Evolutionary conservation across 2,329 filamentous ascomycete species (phyloP).

Genomic region (Myotisia sp.): DNA sequence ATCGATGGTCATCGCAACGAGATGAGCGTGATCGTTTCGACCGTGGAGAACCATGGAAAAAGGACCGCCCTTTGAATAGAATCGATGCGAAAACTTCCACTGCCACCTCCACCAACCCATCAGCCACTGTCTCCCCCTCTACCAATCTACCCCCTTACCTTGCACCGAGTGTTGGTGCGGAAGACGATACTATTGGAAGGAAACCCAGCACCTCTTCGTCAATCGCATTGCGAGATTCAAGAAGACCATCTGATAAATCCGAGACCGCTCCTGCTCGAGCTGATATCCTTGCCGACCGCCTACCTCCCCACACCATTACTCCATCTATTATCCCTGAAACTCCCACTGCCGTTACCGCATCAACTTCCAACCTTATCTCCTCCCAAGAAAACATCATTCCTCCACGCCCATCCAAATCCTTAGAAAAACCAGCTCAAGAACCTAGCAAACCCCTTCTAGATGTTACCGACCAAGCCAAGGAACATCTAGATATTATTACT

Average conservation of each 20-base stretch:
- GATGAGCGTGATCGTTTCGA: conserved; percentile 18
- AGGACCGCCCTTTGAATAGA: conserved; percentile 23
- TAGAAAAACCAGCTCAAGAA: neutral
- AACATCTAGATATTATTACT: conserved; percentile 1
- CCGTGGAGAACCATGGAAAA: conserved; percentile 25
- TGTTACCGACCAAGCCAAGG: neutral
- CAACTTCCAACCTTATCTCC: neutral
- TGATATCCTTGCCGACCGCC: conserved; percentile 16
- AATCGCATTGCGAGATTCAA: conserved; percentile 3
- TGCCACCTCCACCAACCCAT: conserved; percentile 10
- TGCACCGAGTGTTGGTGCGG: conserved; percentile 4
- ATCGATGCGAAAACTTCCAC: conserved; percentile 16
- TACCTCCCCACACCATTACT: conserved; percentile 8
- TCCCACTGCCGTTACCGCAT: conserved; percentile 27
- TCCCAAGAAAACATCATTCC: neutral
- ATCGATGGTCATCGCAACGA: conserved; percentile 17
- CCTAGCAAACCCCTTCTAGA: neutral
- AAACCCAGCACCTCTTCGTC: neutral
- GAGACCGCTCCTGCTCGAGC: conserved; percentile 12
- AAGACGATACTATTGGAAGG: conserved; percentile 1
- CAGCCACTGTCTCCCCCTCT: conserved; percentile 9
- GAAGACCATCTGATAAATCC: conserved; percentile 3
- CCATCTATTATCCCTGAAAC: conserved; percentile 28
- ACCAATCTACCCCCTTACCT: no score
- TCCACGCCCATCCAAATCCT: conserved; percentile 6